phyloP scores from a whole-genome alignment of 1,284 basidiomycete species.

The Megacollybia platyphylla region DNA sequence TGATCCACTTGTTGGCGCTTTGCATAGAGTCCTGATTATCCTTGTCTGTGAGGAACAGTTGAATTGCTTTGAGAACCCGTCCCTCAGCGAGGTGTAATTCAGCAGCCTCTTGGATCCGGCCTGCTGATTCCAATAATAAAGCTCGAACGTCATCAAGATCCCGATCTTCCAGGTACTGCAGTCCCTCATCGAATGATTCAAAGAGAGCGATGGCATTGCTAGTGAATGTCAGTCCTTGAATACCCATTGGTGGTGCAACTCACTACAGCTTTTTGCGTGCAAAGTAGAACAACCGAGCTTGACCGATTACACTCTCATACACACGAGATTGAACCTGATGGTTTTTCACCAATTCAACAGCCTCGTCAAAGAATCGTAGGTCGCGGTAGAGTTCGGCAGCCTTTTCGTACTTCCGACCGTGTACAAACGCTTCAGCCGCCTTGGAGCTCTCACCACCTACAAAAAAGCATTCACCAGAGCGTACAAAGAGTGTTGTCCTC shows the following conservation, averaged over 20 bases:
- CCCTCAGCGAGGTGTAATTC: slow-evolving; percentile 41
- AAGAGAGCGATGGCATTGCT: slow-evolving; percentile 42
- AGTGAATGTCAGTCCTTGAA: not conserved
- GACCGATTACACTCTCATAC: slow-evolving; percentile 27
- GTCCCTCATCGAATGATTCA: slow-evolving; percentile 31
- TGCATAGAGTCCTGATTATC: slow-evolving; percentile 14
- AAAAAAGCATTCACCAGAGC: slow-evolving; percentile 41
- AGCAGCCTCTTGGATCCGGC: slow-evolving; percentile 37
- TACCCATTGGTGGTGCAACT: slow-evolving; percentile 11
- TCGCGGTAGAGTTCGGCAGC: slow-evolving; percentile 37
- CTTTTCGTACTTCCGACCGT: slow-evolving; percentile 28
- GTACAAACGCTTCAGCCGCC: slow-evolving; percentile 34
- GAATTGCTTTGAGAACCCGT: slow-evolving; percentile 32
- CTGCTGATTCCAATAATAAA: slow-evolving; percentile 30
- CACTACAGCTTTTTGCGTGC: slow-evolving; percentile 30
- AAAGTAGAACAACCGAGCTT: slow-evolving; percentile 41
- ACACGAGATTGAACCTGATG: slow-evolving; percentile 19
- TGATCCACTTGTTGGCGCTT: slow-evolving; percentile 16
- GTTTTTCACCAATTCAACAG: slow-evolving; percentile 31
- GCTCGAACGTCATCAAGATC: slow-evolving; percentile 41
- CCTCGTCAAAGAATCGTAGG: slow-evolving; percentile 38
- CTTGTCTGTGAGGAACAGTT: slow-evolving; percentile 25
- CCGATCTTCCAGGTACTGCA: slow-evolving; percentile 46
- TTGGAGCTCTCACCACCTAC: slow-evolving; percentile 21
- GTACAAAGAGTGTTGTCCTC: slow-evolving; percentile 27